Evolutionary conservation across 495 filamentous ascomycete genomes (phyloP).

Genomic region (Aspergillus hancockii): DNA sequence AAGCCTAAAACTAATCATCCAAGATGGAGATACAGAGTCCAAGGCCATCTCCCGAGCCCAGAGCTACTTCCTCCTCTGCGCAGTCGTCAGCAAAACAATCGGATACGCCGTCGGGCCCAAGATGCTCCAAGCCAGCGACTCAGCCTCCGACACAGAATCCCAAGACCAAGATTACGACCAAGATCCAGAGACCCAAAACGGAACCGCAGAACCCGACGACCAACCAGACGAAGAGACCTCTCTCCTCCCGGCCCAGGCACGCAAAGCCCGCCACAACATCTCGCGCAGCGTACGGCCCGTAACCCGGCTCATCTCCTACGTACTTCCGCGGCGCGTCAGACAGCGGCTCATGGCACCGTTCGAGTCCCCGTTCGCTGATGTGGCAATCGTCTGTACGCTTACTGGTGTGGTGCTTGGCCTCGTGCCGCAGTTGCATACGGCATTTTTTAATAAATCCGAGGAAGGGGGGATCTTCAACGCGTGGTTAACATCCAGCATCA

Average conservation of each 20-base stretch:
- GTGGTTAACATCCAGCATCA: constrained; percentile 68
- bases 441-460: constrained; percentile 63
- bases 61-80: constrained; percentile 67
- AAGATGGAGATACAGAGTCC: constrained; percentile 45
- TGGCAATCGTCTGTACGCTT: constrained; percentile 64
- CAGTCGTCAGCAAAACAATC: constrained; percentile 62
- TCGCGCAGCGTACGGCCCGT: background rate
- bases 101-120: constrained; percentile 67
- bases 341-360: constrained; percentile 19
- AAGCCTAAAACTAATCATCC: constrained; percentile 57
- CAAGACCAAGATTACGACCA: background rate
- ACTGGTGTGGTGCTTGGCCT: constrained; percentile 65
- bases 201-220: constrained; percentile 22
- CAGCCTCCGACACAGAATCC: background rate
- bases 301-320: background rate
- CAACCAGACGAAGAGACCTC: constrained; percentile 51
- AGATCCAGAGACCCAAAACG: background rate
- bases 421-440: constrained; percentile 58
- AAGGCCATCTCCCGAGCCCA: constrained; percentile 64
- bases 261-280: constrained; percentile 19
- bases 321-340: constrained; percentile 3
- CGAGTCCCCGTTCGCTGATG: constrained; percentile 55
- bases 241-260: constrained; percentile 40
- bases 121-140: constrained; percentile 41
- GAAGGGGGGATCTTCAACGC: constrained; percentile 71